Conservation (phyloP, 2,329 filamentous ascomycete species). For the Penicillium sp. region DNA sequence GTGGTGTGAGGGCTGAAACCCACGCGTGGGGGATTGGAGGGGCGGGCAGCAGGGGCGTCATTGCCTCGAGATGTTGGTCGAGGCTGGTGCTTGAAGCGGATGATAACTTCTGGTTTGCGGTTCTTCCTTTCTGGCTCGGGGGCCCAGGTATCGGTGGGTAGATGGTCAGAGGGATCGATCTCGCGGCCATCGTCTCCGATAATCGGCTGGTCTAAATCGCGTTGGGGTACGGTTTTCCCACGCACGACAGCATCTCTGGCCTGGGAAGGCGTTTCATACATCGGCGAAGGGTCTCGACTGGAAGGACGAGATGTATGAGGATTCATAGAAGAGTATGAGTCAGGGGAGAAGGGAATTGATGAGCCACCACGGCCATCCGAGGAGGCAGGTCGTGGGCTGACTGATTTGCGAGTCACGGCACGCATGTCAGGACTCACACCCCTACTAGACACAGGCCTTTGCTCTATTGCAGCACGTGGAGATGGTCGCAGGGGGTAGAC, state of each 20-base stretch:
- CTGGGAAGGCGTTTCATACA: slow-evolving; percentile 42
- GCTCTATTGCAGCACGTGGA: slow-evolving; percentile 25
- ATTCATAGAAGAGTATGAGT: slow-evolving; percentile 63
- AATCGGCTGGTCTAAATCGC: slow-evolving; percentile 56
- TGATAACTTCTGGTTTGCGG: slow-evolving; percentile 50
- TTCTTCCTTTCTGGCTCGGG: slow-evolving; percentile 65
- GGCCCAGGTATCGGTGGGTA: slow-evolving; percentile 66
- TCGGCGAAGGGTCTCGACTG: slow-evolving; percentile 34
- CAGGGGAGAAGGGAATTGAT: slow-evolving; percentile 60
- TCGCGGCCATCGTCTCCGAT: slow-evolving; percentile 65
- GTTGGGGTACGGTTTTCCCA: slow-evolving; percentile 39
- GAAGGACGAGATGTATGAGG: slow-evolving; percentile 44
- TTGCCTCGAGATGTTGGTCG: slow-evolving; percentile 26
- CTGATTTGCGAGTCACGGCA: slow-evolving; percentile 56
- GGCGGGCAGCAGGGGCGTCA: slow-evolving; percentile 14
- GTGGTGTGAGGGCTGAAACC: slow-evolving; percentile 19
- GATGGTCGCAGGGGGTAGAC: slow-evolving; percentile 33
- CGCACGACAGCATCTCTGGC: slow-evolving; percentile 42
- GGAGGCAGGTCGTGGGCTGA: slow-evolving; percentile 57
- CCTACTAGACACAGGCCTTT: slow-evolving; percentile 26
- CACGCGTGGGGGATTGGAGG: slow-evolving; percentile 26
- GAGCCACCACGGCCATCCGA: slow-evolving; percentile 44
- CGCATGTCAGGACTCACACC: slow-evolving; percentile 39
- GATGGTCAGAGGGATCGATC: slow-evolving; percentile 67
- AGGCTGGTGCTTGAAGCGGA: slow-evolving; percentile 48